These are phyloP conservation scores for Diplosphaera chodatii DNA, from an alignment of 139 green algal species.

Conservation along the genomic window DNA sequence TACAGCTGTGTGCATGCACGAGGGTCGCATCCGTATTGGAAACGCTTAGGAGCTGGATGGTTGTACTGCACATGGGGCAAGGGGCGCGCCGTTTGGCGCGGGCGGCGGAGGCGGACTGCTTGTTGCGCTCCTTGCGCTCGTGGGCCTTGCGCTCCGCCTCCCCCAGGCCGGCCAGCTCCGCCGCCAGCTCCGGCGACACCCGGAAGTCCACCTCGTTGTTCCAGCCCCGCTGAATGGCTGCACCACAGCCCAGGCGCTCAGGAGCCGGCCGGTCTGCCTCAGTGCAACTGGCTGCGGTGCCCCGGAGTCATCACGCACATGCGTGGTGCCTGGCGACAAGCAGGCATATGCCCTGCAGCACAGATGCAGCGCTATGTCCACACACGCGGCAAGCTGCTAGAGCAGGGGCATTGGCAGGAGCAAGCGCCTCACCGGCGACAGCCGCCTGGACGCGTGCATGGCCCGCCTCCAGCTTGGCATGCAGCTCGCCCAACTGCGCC, in stretches of 20 bases:
- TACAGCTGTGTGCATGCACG: too few relatives aligned
- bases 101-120: background rate
- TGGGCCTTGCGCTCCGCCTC: background rate
- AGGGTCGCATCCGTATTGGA: too few relatives aligned
- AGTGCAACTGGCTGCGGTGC: too few relatives aligned
- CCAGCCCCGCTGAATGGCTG: background rate
- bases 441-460: background rate
- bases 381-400: too few relatives aligned
- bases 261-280: too few relatives aligned
- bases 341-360: too few relatives aligned
- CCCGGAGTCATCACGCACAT: too few relatives aligned
- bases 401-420: background rate
- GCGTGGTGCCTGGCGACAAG: too few relatives aligned
- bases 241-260: background rate
- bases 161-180: background rate
- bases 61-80: background rate
- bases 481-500: background rate
- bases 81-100: too few relatives aligned
- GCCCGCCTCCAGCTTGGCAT: background rate
- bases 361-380: background rate
- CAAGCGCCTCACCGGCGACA: background rate
- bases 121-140: background rate
- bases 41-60: too few relatives aligned
- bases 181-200: background rate
- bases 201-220: background rate